A percentile compares a stretch with the other conserved stretches of the same genome.
Conservation (phyloP, 495 filamentous ascomycete genomes). For the Penicillium argentinense region DNA sequence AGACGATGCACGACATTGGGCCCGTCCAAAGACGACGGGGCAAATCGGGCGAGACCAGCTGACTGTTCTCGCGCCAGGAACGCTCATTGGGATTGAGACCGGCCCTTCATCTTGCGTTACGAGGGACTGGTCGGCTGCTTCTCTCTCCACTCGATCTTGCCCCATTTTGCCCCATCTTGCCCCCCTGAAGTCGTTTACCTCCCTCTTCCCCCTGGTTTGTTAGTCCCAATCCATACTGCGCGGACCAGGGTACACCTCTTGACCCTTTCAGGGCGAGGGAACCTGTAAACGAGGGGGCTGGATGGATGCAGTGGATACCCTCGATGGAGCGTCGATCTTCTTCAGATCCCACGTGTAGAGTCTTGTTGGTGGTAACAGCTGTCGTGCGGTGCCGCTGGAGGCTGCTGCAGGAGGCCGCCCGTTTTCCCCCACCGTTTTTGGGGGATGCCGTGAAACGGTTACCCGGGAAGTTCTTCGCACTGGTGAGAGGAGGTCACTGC, state of each 20-base stretch:
- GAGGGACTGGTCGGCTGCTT: constrained; percentile 4
- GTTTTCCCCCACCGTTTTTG: constrained; percentile 35
- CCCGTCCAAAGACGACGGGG: constrained; percentile 2
- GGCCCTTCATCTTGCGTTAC: constrained; percentile 13
- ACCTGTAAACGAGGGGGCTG: not conserved
- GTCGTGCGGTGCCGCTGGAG: constrained; percentile 16
- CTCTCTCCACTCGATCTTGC: constrained; percentile 3
- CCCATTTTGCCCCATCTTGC: too few relatives aligned
- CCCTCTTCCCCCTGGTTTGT: not conserved
- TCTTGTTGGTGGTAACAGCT: constrained; percentile 1
- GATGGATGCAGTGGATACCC: not conserved
- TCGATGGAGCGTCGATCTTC: constrained; percentile 2
- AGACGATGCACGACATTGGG: constrained; percentile 28
- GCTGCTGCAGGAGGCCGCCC: constrained; percentile 40
- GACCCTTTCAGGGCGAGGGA: constrained; percentile 5
- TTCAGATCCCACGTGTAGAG: constrained; percentile 12
- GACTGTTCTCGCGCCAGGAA: constrained; percentile 23
- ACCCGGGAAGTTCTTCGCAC: constrained; percentile 11
- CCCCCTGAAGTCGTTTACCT: too few relatives aligned
- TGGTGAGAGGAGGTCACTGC: constrained; percentile 9
- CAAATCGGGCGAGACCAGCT: constrained; percentile 10
- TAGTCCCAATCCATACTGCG: constrained; percentile 4
- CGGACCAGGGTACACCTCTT: not conserved
- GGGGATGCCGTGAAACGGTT: constrained; percentile 32
- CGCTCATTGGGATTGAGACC: constrained; percentile 26